A percentile compares a stretch with the other conserved stretches of the same genome.
Conservation (phyloP, 73 alveolate species). For the Paramecium sonneborni region DNA sequence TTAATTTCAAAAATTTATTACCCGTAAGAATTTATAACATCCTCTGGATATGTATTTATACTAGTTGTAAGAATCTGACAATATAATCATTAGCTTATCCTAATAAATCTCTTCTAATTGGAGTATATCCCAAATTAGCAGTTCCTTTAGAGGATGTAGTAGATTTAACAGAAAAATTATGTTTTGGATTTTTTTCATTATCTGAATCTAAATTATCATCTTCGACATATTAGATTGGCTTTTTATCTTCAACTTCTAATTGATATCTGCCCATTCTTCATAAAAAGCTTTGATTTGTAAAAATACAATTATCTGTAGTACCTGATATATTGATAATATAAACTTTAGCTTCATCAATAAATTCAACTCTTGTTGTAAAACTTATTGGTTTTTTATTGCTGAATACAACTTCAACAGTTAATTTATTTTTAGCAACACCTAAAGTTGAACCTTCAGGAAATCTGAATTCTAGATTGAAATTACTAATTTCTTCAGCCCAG, state of each 20-base stretch:
- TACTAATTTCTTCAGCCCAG: slow-evolving; percentile 85
- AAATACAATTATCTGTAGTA: slow-evolving; percentile 95
- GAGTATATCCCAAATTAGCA: slow-evolving; percentile 91
- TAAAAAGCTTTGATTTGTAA: slow-evolving; percentile 88
- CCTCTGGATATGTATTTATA: slow-evolving; percentile 91
- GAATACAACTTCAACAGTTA: slow-evolving; percentile 93
- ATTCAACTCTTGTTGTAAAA: slow-evolving; percentile 94
- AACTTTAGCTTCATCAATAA: slow-evolving; percentile 95
- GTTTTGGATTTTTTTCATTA: slow-evolving; percentile 72
- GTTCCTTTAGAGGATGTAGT: slow-evolving; percentile 81
- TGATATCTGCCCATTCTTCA: slow-evolving; percentile 85
- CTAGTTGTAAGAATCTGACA: slow-evolving; percentile 76
- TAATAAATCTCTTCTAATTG: slow-evolving; percentile 83
- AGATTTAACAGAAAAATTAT: slow-evolving; percentile 52
- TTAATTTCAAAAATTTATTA: slow-evolving; percentile 86
- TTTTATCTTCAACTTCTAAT: slow-evolving; percentile 81
- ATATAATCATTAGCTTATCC: slow-evolving; percentile 94
- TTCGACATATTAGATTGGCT: slow-evolving; percentile 63
- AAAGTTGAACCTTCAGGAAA: slow-evolving; percentile 90
- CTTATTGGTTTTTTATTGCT: slow-evolving; percentile 90
- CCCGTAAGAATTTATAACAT: slow-evolving; percentile 92
- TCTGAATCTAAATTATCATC: slow-evolving; percentile 84
- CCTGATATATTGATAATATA: slow-evolving; percentile 94
- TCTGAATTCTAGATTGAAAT: slow-evolving; percentile 75
- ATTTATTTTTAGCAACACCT: slow-evolving; percentile 86